Percentiles rank a stretch among this genome's conserved stretches.
phyloP scores from a whole-genome alignment of 1,284 basidiomycete genomes.

The Phylloporus sp. region DNA sequence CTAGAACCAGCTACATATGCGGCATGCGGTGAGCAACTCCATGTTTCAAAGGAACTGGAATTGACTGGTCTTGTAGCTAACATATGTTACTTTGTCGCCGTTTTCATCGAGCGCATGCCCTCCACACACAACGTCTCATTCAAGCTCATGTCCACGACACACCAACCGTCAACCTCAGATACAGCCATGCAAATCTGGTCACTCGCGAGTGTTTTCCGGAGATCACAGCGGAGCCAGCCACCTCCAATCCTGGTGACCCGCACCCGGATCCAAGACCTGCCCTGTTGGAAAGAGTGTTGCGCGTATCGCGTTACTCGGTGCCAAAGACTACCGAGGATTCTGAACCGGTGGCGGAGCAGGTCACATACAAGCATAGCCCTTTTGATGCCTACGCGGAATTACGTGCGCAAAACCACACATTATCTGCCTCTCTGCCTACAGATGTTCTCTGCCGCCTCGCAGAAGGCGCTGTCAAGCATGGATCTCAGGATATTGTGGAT shows the following conservation, averaged over 20 bases:
- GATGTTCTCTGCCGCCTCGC: constrained; percentile 39
- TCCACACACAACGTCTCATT: constrained; percentile 37
- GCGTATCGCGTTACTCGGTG: constrained; percentile 39
- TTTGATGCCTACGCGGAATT: constrained; percentile 39
- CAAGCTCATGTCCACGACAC: constrained; percentile 36
- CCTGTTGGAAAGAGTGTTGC: constrained; percentile 38
- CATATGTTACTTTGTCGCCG: constrained; percentile 68
- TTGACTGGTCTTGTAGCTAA: constrained; percentile 48
- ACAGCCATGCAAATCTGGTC: constrained; percentile 32
- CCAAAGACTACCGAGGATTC: constrained; percentile 25
- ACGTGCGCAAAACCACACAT: constrained; percentile 34
- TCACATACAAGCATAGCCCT: constrained; percentile 26
- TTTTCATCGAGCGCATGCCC: constrained; percentile 48
- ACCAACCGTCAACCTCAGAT: constrained; percentile 27
- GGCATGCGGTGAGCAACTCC: constrained; percentile 58
- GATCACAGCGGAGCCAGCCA: constrained; percentile 6
- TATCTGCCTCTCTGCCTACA: constrained; percentile 34
- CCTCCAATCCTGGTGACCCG: constrained; percentile 2
- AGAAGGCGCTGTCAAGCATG: constrained; percentile 39
- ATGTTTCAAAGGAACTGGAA: background rate
- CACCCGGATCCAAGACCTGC: constrained; percentile 15
- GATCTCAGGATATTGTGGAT: constrained; percentile 44
- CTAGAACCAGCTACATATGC: constrained; percentile 40
- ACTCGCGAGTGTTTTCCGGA: constrained; percentile 25
- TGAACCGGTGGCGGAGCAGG: constrained; percentile 18